Evolutionary conservation across 345 rosid genomes (phyloP), one percentile per base, ranked within the genome.

Genomic region (Boechera stricta): DNA sequence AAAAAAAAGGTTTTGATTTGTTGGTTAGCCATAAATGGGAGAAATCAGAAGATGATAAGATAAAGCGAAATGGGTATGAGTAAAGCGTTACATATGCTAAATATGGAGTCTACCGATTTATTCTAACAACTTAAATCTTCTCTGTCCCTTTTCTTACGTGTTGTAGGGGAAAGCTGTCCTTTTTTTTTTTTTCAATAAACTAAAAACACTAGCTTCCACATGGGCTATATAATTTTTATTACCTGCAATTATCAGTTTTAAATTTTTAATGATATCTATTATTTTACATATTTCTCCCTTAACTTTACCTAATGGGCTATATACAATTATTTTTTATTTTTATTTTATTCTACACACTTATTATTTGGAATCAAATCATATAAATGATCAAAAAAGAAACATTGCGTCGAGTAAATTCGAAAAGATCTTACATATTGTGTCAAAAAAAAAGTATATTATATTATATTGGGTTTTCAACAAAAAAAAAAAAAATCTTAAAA

Each of bases 121-220:
- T 57, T 75, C 73, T 75, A 75, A 74, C 78, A 13, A 75, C 78
- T 57, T 56, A 47, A 57, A 6, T 45, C 65, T 65, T 53, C 10
- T 31, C 32, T 3, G 26, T 39, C 26, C 21, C 6, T 54, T 8
- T 59, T 52, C 77, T 73, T 64, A 64, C 77, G 70, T 64, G 70
- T 73, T 73, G 33, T 31, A 64, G 70, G 33, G 62, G 69, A 29
- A 73, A 63, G 33, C 32, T 72, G 10, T 38, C 59, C 2, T 44
- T 8, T 48, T 38, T 44, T 8, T 12, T 12, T 42, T 12, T 3
- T 42, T 10, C n/a, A 12, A 44, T 6, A 44, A 44, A 11, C 6
- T 12, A 12, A 44, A 44, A 44, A 13, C n/a, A 44, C 48, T 12
- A 44, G 6, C 48, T 44, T 39, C 44, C 44, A 39, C 10, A 39